Evolutionary conservation across 2,329 filamentous ascomycete genomes (phyloP).

Genomic region (Penicillium thymicola): DNA sequence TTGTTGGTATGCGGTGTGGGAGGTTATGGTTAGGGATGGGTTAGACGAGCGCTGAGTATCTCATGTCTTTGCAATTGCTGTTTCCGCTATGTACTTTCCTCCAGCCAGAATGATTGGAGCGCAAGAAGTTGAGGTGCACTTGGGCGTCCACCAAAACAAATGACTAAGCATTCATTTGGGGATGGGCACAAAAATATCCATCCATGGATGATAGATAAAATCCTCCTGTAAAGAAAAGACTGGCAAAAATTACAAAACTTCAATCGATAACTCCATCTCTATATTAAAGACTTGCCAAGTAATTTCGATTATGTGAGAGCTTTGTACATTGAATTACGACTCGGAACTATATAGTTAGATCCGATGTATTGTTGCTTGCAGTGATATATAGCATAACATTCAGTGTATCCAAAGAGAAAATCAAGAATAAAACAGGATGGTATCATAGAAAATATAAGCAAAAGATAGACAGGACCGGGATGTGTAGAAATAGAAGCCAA

Average conservation of each 20-base stretch:
- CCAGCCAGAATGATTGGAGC: not conserved
- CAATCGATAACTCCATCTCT: not conserved
- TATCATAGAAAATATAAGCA: slow-evolving; percentile 16
- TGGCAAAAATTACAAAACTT: too few species aligned
- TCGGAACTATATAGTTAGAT: not conserved
- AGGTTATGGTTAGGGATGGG: not conserved
- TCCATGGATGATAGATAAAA: not conserved
- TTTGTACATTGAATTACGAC: too few species aligned
- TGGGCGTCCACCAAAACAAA: slow-evolving; percentile 3
- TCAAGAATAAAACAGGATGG: slow-evolving; percentile 16
- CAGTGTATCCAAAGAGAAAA: not conserved
- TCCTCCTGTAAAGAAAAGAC: not conserved
- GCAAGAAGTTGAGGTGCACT: not conserved
- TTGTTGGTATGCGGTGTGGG: not conserved
- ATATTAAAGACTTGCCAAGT: not conserved
- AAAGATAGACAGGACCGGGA: slow-evolving; percentile 1
- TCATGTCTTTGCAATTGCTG: not conserved
- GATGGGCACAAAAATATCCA: not conserved
- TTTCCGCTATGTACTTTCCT: not conserved
- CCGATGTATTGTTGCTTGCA: not conserved
- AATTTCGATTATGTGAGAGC: not conserved
- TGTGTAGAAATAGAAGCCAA: not conserved
- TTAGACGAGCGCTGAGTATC: not conserved
- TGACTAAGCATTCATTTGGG: slow-evolving; percentile 7
- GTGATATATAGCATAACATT: not conserved